These are phyloP conservation scores for Serendipita sp. DNA, from an alignment of 768 basidiomycete genomes.

Conservation along the genomic window DNA sequence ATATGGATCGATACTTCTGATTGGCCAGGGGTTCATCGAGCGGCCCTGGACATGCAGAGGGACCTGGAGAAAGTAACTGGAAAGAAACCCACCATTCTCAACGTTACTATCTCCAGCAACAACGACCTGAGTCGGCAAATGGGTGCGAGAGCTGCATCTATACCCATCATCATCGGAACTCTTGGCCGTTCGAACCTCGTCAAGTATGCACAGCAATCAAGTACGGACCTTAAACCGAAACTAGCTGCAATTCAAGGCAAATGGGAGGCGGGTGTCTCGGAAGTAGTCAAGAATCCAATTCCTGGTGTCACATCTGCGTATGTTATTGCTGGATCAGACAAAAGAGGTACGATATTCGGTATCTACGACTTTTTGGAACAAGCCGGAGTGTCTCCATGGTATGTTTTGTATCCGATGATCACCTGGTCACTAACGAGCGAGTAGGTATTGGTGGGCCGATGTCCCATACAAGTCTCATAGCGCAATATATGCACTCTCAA, in stretches of 20 bases:
- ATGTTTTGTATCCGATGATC: constrained; percentile 9
- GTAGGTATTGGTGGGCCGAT: constrained; percentile 51
- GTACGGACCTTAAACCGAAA: constrained; percentile 37
- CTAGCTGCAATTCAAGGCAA: constrained; percentile 41
- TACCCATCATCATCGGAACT: constrained; percentile 48
- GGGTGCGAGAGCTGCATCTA: constrained; percentile 11
- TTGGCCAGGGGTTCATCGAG: constrained; percentile 47
- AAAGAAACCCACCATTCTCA: constrained; percentile 31
- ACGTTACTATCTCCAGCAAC: constrained; percentile 27
- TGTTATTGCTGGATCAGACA: constrained; percentile 53
- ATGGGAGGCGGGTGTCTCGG: constrained; percentile 48
- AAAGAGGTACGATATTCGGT: constrained; percentile 49
- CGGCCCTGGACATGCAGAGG: constrained; percentile 39
- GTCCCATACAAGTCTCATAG: constrained; percentile 39
- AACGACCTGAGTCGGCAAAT: constrained; percentile 13
- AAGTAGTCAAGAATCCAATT: constrained; percentile 37
- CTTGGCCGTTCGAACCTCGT: constrained; percentile 41
- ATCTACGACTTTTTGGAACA: constrained; percentile 56
- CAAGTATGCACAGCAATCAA: constrained; percentile 21
- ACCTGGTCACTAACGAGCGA: background rate
- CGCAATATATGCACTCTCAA: constrained; percentile 25
- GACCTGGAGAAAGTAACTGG: constrained; percentile 50
- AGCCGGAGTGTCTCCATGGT: constrained; percentile 59
- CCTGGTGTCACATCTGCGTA: constrained; percentile 35
- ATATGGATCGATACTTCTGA: constrained; percentile 19